phyloP scores from a whole-genome alignment of 768 basidiomycete species.

The Inosperma sp. region DNA sequence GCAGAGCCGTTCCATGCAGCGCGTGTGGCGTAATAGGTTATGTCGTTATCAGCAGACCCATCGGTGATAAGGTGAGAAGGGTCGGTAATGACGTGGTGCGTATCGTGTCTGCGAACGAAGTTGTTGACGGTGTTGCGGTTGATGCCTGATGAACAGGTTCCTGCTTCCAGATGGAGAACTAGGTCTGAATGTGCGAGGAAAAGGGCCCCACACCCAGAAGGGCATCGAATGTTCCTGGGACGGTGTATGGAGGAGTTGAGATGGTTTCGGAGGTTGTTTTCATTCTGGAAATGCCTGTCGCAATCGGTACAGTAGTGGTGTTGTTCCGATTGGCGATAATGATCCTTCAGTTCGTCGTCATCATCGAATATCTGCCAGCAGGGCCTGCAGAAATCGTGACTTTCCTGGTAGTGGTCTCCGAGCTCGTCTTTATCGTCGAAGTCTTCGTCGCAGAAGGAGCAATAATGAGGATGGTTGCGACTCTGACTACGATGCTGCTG shows the following conservation, averaged over 20 bases:
- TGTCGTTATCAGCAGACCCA: conserved; percentile 11
- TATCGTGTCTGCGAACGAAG: conserved; percentile 39
- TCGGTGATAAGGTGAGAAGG: conserved; percentile 45
- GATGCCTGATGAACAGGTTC: conserved; percentile 47
- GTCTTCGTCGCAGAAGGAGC: conserved; percentile 44
- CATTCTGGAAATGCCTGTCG: conserved; percentile 35
- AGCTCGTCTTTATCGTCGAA: conserved; percentile 33
- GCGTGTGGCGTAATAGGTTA: conserved; percentile 24
- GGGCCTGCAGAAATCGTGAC: conserved; percentile 40
- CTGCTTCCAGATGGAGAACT: conserved; percentile 55
- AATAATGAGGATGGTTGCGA: conserved; percentile 45
- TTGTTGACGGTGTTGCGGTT: conserved; percentile 35
- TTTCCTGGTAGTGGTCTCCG: conserved; percentile 34
- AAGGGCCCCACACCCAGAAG: conserved; percentile 38
- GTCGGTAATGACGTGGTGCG: conserved; percentile 45
- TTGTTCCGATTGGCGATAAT: conserved; percentile 41
- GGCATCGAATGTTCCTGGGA: conserved; percentile 29
- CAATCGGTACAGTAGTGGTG: conserved; percentile 46
- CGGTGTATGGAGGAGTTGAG: conserved; percentile 47
- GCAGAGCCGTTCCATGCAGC: conserved; percentile 36
- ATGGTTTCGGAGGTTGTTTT: conserved; percentile 32
- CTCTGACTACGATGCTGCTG: conserved; percentile 52
- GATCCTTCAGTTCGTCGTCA: conserved; percentile 39
- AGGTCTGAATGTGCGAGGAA: conserved; percentile 52
- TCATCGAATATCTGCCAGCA: conserved; percentile 43